Base-by-base conservation (phyloP, 1,284 basidiomycete genomes). In the Microbotryomycetes sp. region DNA sequence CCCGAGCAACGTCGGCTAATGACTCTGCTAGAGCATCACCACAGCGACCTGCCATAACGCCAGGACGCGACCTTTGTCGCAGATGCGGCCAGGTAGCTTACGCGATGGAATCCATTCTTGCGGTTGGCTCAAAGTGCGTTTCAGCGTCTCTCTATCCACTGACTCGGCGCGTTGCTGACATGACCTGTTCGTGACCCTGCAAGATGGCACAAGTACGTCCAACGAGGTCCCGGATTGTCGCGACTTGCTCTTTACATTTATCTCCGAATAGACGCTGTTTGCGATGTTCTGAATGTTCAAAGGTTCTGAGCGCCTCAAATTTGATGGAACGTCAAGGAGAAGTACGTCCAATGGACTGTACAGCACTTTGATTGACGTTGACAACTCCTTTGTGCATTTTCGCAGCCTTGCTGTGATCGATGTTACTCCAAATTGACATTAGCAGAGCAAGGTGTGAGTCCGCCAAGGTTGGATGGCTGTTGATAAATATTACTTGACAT, bases 131-230 rank as follows among this genome's bases (percentile, higher is more conserved):
- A 14, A 60, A 56, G 56, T 64, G n/a, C 19, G 55, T 31, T n/a
- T 29, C 16, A 4, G 19, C n/a, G 32, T 28, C 12, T 26, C 0
- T 26, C 15, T 12, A 22, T 3, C 4, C 6, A 29, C 55, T 55
- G 28, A 56, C 29, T 29, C 2, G 7, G n/a, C 7, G 47, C 1
- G 7, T 28, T 26, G n/a, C 14, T 14, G 26, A n/a, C 23, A 3
- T 14, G 36, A 12, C 19, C 36, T 42, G 12, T 9, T 42, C 19
- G 36, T 19, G 36, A n/a, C n/a, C n/a, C n/a, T n/a, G n/a, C n/a
- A 19, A 56, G 55, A 32, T 56, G 63, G 63, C 63, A 64, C 63
- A 64, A 64, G 63, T 60, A 5, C 47, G 51, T 49, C 48, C 22
- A n/a, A n/a, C n/a, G n/a, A n/a, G n/a, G n/a, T n/a, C n/a, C n/a